Base-by-base conservation (phyloP, 192 early-diverging fungal genomes). In the Backusella westeae region DNA sequence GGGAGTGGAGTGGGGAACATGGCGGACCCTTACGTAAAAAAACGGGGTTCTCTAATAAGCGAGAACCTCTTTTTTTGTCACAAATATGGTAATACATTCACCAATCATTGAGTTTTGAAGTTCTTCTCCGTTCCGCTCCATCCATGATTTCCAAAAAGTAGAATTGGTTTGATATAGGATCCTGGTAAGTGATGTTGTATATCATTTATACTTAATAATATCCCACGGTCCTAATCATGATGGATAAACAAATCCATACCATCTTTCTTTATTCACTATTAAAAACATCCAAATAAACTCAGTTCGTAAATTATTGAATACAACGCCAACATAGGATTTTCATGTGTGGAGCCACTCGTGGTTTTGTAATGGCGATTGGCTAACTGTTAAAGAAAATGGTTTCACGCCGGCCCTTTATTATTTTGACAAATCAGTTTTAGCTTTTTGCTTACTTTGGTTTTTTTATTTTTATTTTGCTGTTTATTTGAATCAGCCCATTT, bases 1-100 rank as follows among this genome's bases (percentile, higher is more conserved):
- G 56, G 56, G 56, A 17, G 53, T 2, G 5, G 23, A 59, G 21
- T 59, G 53, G 53, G 53, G 53, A 23, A 59, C 8, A 59, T 49
- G 23, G 56, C 56, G 56, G 56, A 59, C 53, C 53, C 53, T 56
- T 56, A 56, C 53, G 53, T 56, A 56, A 56, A 49, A 49, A 49
- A 56, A 56, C 53, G 53, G 53, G 53, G 53, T 23, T 56, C 26
- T 56, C 8, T 19, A 49, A 49, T 49, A 49, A 49, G 46, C 46
- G 46, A 49, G 46, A 49, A 49, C 17, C 46, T 49, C 46, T n/a
- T 49, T 52, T 23, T 23, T 26, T 59, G 53, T 26, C 53, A 59
- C 53, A 12, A 59, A 26, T 10, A 59, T 59, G 21, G 53, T 59
- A 59, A 59, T 59, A 10, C 6, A 59, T 59, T 59, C 53, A 59